Conservation (phyloP, 2,329 filamentous ascomycete genomes). For the Stagonosporopsis tanaceti region DNA sequence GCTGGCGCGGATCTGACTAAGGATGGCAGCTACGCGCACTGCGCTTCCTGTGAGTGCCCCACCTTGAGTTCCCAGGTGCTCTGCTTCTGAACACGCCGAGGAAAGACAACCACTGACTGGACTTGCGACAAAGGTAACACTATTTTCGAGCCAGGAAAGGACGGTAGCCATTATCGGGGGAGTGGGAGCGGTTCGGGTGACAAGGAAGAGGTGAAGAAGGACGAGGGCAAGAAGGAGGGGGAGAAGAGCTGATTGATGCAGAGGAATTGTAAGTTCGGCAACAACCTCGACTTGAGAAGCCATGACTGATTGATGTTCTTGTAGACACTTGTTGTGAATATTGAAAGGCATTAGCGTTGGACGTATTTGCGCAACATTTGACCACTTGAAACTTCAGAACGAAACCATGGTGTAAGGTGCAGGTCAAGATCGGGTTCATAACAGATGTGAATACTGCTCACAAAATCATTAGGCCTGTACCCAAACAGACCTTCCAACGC, state of each 20-base stretch:
- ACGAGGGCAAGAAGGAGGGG: conserved; percentile 22
- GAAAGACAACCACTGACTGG: neutral
- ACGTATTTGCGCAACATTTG: neutral
- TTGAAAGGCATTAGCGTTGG: neutral
- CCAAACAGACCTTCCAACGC: conserved; percentile 23
- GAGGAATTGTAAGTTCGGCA: neutral
- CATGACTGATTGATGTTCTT: neutral
- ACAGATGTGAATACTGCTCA: neutral
- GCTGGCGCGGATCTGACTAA: conserved; percentile 40
- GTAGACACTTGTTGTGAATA: neutral
- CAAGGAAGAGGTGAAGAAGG: conserved; percentile 34
- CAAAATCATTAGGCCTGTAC: neutral
- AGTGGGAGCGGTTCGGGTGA: conserved; percentile 37
- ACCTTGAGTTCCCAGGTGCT: neutral
- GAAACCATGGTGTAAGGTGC: neutral
- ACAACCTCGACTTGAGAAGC: neutral
- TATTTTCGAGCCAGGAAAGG: conserved; percentile 40
- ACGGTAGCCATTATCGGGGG: conserved; percentile 35
- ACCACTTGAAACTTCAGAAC: neutral
- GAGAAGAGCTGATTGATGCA: conserved; percentile 8
- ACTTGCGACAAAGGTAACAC: conserved; percentile 30
- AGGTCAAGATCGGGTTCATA: neutral
- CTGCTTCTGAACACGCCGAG: neutral
- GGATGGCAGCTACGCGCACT: conserved; percentile 41
- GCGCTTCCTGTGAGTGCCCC: conserved; percentile 36